phyloP scores from a whole-genome alignment of 2,329 filamentous ascomycete genomes.

The Leptoxyphium fumago region DNA sequence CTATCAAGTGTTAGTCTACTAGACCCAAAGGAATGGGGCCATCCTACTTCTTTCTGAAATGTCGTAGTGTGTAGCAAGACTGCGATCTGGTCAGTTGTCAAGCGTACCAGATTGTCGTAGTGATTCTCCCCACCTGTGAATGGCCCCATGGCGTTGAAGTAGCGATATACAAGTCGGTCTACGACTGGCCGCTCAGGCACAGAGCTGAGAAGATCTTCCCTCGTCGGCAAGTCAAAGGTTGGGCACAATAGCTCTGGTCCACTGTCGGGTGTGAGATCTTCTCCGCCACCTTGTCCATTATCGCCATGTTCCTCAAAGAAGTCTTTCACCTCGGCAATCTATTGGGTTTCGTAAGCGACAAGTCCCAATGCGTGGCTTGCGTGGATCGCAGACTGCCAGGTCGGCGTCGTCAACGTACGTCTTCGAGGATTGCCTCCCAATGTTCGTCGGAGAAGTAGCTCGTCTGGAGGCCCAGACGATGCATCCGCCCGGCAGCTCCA shows the following conservation, averaged over 20 bases:
- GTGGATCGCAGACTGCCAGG: neutral
- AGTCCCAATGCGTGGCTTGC: neutral
- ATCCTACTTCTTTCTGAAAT: neutral
- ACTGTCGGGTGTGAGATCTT: neutral
- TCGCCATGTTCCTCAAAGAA: neutral
- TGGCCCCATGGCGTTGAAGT: neutral
- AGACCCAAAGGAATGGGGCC: neutral
- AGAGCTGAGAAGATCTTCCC: neutral
- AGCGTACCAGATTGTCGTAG: neutral
- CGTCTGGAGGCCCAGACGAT: neutral
- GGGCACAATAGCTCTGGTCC: neutral
- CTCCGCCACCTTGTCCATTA: neutral
- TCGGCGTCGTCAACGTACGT: neutral
- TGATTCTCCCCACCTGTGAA: neutral
- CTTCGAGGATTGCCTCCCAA: neutral
- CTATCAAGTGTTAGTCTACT: conserved; percentile 14
- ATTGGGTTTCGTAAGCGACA: neutral
- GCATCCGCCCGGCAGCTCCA: no score
- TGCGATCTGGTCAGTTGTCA: neutral
- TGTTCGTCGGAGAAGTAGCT: neutral
- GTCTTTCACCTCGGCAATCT: neutral
- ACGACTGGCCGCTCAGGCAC: neutral
- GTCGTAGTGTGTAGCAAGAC: neutral
- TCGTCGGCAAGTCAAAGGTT: neutral
- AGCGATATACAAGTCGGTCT: neutral